Percentiles rank a stretch among this genome's conserved stretches.
Evolutionary conservation across 2,329 filamentous ascomycete genomes (phyloP).

Genomic region (Clonostachys sp.): DNA sequence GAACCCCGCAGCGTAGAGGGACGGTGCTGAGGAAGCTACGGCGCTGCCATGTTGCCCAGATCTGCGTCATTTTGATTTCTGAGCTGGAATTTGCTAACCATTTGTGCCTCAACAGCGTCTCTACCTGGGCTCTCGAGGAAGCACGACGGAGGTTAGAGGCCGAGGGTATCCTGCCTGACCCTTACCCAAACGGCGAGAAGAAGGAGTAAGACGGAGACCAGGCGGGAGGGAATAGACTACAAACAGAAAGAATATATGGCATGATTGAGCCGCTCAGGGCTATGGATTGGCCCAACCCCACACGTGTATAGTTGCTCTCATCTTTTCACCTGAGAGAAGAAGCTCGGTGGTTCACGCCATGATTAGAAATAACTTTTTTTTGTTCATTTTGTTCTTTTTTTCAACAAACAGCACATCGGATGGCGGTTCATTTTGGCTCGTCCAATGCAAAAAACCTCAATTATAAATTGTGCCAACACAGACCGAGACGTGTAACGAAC

Average conservation of each 20-base stretch:
- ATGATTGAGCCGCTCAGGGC: neutral
- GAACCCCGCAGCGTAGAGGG: too few relatives aligned
- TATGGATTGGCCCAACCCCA: neutral
- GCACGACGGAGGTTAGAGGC: constrained; percentile 90
- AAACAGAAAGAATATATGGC: neutral
- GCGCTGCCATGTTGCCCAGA: constrained; percentile 1
- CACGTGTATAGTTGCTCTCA: neutral
- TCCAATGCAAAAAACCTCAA: too few relatives aligned
- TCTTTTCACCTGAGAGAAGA: neutral
- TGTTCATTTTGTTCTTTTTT: neutral
- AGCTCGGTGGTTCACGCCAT: neutral
- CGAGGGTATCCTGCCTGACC: constrained; percentile 88
- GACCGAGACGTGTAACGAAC: neutral
- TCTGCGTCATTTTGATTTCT: constrained; percentile 15
- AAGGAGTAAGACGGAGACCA: constrained; percentile 27
- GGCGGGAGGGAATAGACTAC: neutral
- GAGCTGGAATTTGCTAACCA: constrained; percentile 3
- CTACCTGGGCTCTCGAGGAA: constrained; percentile 98
- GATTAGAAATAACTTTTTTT: neutral
- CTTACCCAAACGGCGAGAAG: constrained; percentile 51
- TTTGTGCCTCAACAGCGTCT: constrained; percentile 62
- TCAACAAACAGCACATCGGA: too few relatives aligned
- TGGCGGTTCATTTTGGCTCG: too few relatives aligned
- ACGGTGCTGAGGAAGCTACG: too few relatives aligned
- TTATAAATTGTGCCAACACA: too few relatives aligned